Evolutionary conservation across 768 basidiomycete species (phyloP).

Genomic region (Rubroboletus satanas): DNA sequence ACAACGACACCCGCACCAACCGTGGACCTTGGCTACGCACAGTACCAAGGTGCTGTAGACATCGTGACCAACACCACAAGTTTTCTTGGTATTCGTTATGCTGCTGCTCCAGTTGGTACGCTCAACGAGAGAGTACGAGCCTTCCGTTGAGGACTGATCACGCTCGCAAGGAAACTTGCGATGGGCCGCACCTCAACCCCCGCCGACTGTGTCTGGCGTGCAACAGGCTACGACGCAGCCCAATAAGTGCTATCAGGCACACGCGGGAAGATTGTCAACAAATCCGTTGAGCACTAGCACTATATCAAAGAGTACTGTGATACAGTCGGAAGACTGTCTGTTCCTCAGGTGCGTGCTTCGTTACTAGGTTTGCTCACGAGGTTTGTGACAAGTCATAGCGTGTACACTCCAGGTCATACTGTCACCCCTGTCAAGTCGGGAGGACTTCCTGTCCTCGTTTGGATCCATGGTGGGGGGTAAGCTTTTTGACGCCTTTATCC

Average conservation of each 20-base stretch:
- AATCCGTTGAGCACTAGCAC: not conserved
- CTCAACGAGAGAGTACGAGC: not conserved
- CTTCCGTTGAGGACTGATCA: not conserved
- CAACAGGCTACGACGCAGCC: not conserved
- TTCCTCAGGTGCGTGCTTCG: constrained; percentile 2
- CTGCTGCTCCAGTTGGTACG: constrained; percentile 6
- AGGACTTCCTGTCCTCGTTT: constrained; percentile 6
- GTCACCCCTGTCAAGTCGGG: not conserved
- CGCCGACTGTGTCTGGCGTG: not conserved
- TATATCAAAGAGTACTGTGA: not conserved
- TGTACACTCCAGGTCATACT: not conserved
- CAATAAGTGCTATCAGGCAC: not conserved
- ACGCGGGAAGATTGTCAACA: not conserved
- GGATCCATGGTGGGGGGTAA: constrained; percentile 8
- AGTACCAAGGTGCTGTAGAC: constrained; percentile 2
- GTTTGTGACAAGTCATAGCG: not conserved
- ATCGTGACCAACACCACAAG: not conserved
- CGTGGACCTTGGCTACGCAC: constrained; percentile 5
- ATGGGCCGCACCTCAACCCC: constrained; percentile 2
- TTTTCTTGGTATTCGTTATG: constrained; percentile 5
- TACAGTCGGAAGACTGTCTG: constrained; percentile 1
- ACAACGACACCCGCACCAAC: not conserved
- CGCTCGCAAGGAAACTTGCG: constrained; percentile 1
- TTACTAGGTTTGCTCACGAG: not conserved
- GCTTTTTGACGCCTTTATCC: not conserved